Evolutionary conservation across 441 rosid genomes (phyloP).

Genomic region (Pelargonium hybrid): DNA sequence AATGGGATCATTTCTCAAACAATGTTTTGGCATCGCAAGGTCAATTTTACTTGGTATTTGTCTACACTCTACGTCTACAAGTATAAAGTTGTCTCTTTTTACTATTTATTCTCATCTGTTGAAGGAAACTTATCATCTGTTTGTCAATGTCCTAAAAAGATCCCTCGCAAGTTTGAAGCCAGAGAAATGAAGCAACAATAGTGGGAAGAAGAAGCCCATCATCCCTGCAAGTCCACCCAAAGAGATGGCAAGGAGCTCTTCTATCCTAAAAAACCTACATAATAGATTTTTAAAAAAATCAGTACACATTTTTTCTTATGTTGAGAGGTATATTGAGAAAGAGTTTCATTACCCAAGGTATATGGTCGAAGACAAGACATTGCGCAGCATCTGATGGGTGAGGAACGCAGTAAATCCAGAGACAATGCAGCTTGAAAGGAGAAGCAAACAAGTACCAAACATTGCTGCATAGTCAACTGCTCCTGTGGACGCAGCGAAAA

Average conservation of each 20-base stretch:
- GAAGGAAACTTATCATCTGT: not conserved
- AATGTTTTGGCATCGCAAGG: too few relatives aligned
- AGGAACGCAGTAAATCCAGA: not conserved
- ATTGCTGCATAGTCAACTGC: not conserved
- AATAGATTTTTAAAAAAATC: not conserved
- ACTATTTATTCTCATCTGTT: too few relatives aligned
- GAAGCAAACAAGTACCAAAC: not conserved
- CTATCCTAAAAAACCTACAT: not conserved
- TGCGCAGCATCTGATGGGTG: not conserved
- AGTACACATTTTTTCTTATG: not conserved
- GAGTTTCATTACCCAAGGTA: not conserved
- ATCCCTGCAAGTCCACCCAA: not conserved
- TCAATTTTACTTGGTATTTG: too few relatives aligned
- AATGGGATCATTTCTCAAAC: too few relatives aligned
- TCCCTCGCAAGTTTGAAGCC: not conserved
- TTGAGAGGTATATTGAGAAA: not conserved
- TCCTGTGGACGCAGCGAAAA: not conserved
- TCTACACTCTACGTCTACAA: too few relatives aligned
- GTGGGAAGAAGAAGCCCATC: not conserved
- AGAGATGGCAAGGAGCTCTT: not conserved
- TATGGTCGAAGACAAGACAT: not conserved
- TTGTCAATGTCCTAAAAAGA: not conserved
- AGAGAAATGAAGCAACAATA: not conserved
- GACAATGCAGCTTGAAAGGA: not conserved
- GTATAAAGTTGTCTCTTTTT: too few relatives aligned